Base-by-base conservation (phyloP, 345 rosid genomes). In the Pelargonium nanum region DNA sequence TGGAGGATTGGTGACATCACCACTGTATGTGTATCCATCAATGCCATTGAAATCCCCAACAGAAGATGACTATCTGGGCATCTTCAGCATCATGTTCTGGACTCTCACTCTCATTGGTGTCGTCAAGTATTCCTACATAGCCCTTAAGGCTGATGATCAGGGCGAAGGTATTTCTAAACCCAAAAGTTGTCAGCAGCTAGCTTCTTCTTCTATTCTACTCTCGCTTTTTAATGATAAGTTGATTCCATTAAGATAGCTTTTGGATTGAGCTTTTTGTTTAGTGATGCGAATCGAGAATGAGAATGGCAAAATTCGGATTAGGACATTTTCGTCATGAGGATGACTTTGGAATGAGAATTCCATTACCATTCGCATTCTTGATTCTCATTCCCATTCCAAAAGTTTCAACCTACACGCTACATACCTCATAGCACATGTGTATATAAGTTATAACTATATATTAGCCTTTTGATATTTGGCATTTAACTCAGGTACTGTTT, bases 1-100 rank as follows among this genome's bases (percentile, higher is more conserved):
- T 68, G 89, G 92, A 53, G 87, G 89, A n/a, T 78, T 86, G 12
- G 93, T 83, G 19, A 86, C 89, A 22, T 86, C 88, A 5, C 87
- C 93, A 5, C 57, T 80, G 0, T 86, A 86, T 34, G 87, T 83
- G 15, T 83, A 83, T 28, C 89, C 87, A 6, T 83, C 85, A 45
- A 81, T 85, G 86, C 83, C 70, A 0, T 63, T 85, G 57, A 79
- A 61, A 25, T 79, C 84, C 60, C 86, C 88, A 1, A 81, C 83
- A 0, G 84, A 83, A 62, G 78, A 76, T 21, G 86, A 81, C 63
- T 86, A 80, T 62, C 72, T 81, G 68, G 92, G 86, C n/a, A 74
- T 83, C 17, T 83, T 66, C 68, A 74, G 82, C 57, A 83, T 86
- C 66, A 83, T 86, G 81, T 81, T 83, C 61, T 86, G 85, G 86